Evolutionary conservation across 768 basidiomycete species (phyloP), one percentile per base, ranked within the genome.

Genomic region (Termitomyces sp.): DNA sequence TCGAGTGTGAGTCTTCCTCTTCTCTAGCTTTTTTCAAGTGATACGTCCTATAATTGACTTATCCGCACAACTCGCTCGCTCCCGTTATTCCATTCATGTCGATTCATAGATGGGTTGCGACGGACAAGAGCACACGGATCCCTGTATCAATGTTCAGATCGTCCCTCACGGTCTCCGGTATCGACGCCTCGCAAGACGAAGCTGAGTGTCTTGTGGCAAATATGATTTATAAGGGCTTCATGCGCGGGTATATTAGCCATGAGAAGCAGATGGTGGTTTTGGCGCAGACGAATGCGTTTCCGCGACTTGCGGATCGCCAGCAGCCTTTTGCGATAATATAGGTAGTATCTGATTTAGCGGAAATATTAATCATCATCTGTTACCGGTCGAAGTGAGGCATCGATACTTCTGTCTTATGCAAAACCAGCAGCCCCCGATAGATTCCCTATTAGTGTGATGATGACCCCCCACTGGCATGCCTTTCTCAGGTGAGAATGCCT

Each of bases 161-260:
- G n/a, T 89, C 91, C 6, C 76, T 96, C 53, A 78, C 76, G 55
- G 74, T 93, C 59, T 88, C 90, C 4, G 91, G 89, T 3, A 81
- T 85, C 61, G 83, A 87, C 12, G 84, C 91, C 24, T 79, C 86
- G 8, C 70, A 79, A 62, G 94, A 91, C 65, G 95, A 96, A 73
- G 92, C 92, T 2, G 95, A 98, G 73, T 97, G 95, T 73, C 83
- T 95, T 55, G 86, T 97, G 8, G 94, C 95, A 33, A 96, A 96
- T 71, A 91, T 96, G 92, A 91, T 98, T 48, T 94, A 90, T 77
- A 92, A 89, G 76, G 92, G 91, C 20, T 92, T 88, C 72, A 89
- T 98, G 75, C 84, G 91, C 55, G 97, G 97, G 9, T 99, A 98
- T 74, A 95, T 99, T 68, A 94, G 94, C 54, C 97, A 99, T 69